Conservation (phyloP, 768 basidiomycete genomes). For the Boletellus emodensis region DNA sequence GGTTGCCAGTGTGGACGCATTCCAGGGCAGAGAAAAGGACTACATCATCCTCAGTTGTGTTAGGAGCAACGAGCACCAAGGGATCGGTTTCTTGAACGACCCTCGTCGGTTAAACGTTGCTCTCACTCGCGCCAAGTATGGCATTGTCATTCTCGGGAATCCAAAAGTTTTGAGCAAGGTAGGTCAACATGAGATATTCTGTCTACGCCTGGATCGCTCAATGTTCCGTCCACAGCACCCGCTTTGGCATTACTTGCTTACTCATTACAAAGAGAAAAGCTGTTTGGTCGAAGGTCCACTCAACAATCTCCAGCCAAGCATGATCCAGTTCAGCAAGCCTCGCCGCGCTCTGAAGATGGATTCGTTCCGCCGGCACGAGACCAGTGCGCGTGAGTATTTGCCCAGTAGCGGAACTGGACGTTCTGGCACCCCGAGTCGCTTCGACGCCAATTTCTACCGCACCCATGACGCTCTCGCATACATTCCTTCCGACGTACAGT, state of each 20-base stretch:
- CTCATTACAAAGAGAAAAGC: slow-evolving; percentile 96
- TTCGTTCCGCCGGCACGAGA: slow-evolving; percentile 90
- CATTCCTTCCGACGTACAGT: slow-evolving; percentile 94
- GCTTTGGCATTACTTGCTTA: slow-evolving; percentile 96
- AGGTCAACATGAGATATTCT: slow-evolving; percentile 16
- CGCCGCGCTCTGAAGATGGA: slow-evolving; percentile 91
- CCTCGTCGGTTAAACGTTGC: slow-evolving; percentile 96
- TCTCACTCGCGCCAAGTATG: slow-evolving; percentile 95
- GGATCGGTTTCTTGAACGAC: slow-evolving; percentile 98
- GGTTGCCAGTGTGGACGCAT: slow-evolving; percentile 97
- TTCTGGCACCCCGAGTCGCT: slow-evolving; percentile 90
- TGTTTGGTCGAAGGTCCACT: slow-evolving; percentile 95
- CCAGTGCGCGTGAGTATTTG: slow-evolving; percentile 80
- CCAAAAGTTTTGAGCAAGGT: slow-evolving; percentile 99
- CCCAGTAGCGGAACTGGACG: slow-evolving; percentile 40
- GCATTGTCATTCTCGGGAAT: slow-evolving; percentile 99
- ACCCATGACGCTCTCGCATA: slow-evolving; percentile 92
- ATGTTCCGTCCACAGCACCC: slow-evolving; percentile 63
- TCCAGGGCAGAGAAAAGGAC: slow-evolving; percentile 99
- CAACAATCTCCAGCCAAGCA: slow-evolving; percentile 93
- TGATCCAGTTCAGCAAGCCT: slow-evolving; percentile 99
- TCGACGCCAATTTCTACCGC: slow-evolving; percentile 93
- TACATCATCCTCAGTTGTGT: slow-evolving; percentile 99
- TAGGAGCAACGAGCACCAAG: slow-evolving; percentile 97
- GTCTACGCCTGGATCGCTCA: slow-evolving; percentile 10